Base-by-base conservation (phyloP, 1,284 basidiomycete species). In the Trametes sp. region DNA sequence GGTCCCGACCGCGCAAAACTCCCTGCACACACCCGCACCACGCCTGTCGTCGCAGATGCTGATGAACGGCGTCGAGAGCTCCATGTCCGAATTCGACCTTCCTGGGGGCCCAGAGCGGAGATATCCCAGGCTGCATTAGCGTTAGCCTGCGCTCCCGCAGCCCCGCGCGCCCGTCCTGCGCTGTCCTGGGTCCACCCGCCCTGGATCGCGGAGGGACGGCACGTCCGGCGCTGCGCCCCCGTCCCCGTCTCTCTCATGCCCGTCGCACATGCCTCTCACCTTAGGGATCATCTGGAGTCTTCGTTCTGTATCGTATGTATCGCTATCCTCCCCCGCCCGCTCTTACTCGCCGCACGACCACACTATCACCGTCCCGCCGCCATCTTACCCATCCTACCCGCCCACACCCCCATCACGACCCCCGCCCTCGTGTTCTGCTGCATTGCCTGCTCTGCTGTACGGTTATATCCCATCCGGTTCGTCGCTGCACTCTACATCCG, bases 271-370 rank as follows among this genome's bases (percentile, higher is more conserved):
- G 57, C 45, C 46, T 58, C 54, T 35, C 42, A 54, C 62, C 50
- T 59, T 59, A 33, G 63, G 66, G 66, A 62, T 64, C 59, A 52
- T 48, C 51, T 60, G 65, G 62, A 63, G 62, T 46, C 53, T 55
- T 54, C 42, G 24, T 54, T n/a, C 57, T 66, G 52, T 64, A 62
- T 62, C 65, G 52, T 67, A 66, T 67, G 65, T 67, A 67, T 67
- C 61, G 60, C 60, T 64, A 67, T 60, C 59, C 62, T 16, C 42
- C 48, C 44, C 21, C n/a, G 19, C 48, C 28, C 48, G 48, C 48
- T 29, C 24, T 23, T n/a, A n/a, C n/a, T n/a, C n/a, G n/a, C n/a
- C 48, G 29, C 16, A 7, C 48, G 10, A n/a, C 48, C 19, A n/a
- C 29, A 49, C 26, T 29, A 31, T 21, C 14, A 9, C 48, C 48